phyloP scores from a whole-genome alignment of 73 alveolate genomes.

The Symbiodinium natans region DNA sequence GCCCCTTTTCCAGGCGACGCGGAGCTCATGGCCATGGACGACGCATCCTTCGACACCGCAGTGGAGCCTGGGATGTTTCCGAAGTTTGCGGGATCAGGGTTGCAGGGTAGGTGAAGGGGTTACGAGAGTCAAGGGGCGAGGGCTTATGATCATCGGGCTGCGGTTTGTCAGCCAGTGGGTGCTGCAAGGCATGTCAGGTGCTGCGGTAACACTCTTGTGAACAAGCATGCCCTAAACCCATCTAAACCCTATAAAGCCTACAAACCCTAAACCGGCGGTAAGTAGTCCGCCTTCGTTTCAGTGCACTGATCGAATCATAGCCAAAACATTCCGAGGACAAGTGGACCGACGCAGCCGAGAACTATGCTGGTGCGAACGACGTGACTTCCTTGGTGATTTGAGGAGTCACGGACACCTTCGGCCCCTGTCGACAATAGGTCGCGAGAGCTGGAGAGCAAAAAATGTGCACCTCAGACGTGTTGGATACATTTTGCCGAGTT shows the following conservation, averaged over 20 bases:
- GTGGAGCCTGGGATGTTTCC: conserved; percentile 18
- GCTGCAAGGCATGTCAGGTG: too few species aligned
- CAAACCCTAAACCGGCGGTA: not conserved
- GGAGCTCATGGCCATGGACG: conserved; percentile 59
- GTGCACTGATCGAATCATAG: not conserved
- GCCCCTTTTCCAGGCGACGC: not conserved
- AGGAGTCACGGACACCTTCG: not conserved
- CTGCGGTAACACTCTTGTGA: too few species aligned
- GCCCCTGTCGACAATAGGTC: not conserved
- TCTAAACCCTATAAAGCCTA: not conserved
- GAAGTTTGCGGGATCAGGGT: not conserved
- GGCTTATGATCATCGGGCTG: not conserved
- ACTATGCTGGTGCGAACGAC: not conserved
- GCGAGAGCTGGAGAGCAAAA: conserved; percentile 16
- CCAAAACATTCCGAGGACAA: not conserved
- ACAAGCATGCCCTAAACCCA: too few species aligned
- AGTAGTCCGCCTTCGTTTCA: not conserved
- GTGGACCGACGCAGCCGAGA: not conserved
- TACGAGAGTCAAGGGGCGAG: not conserved
- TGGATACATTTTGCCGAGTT: too few species aligned
- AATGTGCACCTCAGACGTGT: too few species aligned
- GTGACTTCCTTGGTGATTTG: not conserved
- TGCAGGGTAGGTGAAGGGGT: not conserved
- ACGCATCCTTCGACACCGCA: conserved; percentile 64
- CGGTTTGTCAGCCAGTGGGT: not conserved